These are phyloP conservation scores for Nepenthes mirabilis DNA, from an alignment of 148 eudicot genomes.

Conservation along the genomic window DNA sequence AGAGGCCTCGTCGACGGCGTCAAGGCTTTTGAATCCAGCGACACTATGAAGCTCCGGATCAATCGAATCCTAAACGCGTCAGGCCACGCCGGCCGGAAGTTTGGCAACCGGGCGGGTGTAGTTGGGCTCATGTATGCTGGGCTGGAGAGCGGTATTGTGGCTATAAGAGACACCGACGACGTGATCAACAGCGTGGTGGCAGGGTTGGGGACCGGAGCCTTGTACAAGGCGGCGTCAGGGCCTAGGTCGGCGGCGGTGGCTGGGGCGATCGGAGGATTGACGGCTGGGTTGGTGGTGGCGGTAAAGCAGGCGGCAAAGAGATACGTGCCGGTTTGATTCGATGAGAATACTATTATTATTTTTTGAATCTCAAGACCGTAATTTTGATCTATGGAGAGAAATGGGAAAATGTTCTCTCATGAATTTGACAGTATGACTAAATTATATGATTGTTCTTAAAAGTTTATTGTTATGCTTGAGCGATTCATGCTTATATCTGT, in stretches of 20 bases:
- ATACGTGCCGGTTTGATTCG: conserved; percentile 44
- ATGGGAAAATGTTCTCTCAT: too few species aligned
- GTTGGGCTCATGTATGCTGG: conserved; percentile 74
- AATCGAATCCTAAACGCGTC: conserved; percentile 61
- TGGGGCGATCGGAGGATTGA: conserved; percentile 73
- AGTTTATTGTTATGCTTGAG: too few species aligned
- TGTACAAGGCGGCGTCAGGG: conserved; percentile 73
- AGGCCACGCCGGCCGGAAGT: conserved; percentile 49
- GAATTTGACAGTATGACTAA: too few species aligned
- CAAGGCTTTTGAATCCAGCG: conserved; percentile 42
- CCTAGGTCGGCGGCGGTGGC: conserved; percentile 74
- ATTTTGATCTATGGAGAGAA: too few species aligned
- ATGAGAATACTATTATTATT: too few species aligned
- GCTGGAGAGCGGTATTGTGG: conserved; percentile 68
- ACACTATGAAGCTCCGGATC: conserved; percentile 48
- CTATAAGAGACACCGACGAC: conserved; percentile 63
- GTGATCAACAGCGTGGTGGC: conserved; percentile 66
- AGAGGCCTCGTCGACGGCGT: conserved; percentile 43
- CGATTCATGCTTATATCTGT: too few species aligned
- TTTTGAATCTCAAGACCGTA: too few species aligned
- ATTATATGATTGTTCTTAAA: too few species aligned
- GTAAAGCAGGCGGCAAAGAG: conserved; percentile 56
- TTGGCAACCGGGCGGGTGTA: conserved; percentile 69
- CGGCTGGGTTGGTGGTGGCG: conserved; percentile 58
- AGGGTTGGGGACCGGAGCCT: conserved; percentile 72